Base-by-base conservation (phyloP, 2,329 filamentous ascomycete genomes). In the Fusarium clavum region DNA sequence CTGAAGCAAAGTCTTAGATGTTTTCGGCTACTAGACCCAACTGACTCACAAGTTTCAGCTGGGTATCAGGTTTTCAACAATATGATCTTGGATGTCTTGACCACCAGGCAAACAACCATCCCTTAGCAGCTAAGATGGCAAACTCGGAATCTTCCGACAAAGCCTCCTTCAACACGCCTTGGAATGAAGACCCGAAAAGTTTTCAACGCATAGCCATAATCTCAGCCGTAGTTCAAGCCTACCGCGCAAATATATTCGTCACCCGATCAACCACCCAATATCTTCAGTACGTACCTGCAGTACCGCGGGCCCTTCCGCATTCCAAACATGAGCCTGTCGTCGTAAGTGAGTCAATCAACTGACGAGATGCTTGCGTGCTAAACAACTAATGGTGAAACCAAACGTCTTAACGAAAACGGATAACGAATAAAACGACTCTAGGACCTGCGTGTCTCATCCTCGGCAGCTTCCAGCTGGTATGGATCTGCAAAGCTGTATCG, bases 321-420 rank as follows among this genome's bases (percentile, higher is more conserved):
- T 49, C 62, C 48, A 55, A 2, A 7, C 5, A 7, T 2, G 14
- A 34, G 4, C 22, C 20, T 24, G 4, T 9, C n/a, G 4, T 54
- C 20, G 25, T 32, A 54, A 43, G 9, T 4, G 20, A 7, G 8
- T 25, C 3, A 18, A 45, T 14, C 20, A 38, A 24, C 22, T 49
- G 22, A 32, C 8, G 22, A 49, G 9, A 38, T 25, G 9, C 22
- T 58, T 53, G 49, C 34, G 18, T 58, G 20, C 18, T 27, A 49
- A 43, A 43, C 45, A 55, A 12, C 10, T 2, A 24, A 25, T 32
- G 45, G 41, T 20, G 49, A 53, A 53, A 29, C 32, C 41, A 62
- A 67, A 44, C 48, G 45, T 48, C 43, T 22, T 27, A 41, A 47
- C 29, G 32, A 62, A 62, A 67, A 52, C 20, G 30, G 61, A 47